Evolutionary conservation across 192 early-diverging fungal genomes (phyloP), one percentile per base, ranked within the genome.

Genomic region (Gryganskiella cystojenkinii): DNA sequence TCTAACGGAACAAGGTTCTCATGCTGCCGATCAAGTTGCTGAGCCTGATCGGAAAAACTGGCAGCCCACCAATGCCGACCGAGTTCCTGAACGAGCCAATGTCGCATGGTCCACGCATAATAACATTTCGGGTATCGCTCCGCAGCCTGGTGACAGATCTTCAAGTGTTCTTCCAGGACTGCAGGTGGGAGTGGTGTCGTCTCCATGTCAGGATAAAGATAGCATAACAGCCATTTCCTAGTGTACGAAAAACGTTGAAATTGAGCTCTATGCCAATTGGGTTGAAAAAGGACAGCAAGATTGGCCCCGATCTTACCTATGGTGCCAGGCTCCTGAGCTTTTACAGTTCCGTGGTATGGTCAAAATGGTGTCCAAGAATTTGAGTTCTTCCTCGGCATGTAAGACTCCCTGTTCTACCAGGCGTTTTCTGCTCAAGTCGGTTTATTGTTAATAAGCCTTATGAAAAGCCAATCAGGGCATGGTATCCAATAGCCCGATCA

Each of bases 51-150:
- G 13, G 20, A 25, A 33, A 70, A 20, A 20, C 69, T 43, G 2
- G 61, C 43, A 13, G 34, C 3, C 55, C 50, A 56, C 42, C 51
- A 65, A 33, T 64, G 35, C 2, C 25, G 63, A 10, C 66, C 58
- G 7, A 79, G 43, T 11, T 58, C 56, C 31, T 64, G 60, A 0
- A 87, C 28, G 1, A 87, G 43, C 84, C 84, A 85, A 52, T 78
- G 68, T n/a, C 86, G 71, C 80, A 82, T 79, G 4, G 61, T 73
- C 86, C 86, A 87, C 43, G 86, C 67, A 61, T 85, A 85, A 50
- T 87, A 87, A 49, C 83, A 84, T 60, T 80, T 82, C 11, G 86
- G 86, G 63, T 87, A 84, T 42, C 80, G 52, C 19, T 82, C 69
- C 11, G 71, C 71, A 5, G 81, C 71, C 13, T 50, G 46, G 3